Conservation (phyloP, 441 rosid species). For the Corymbia calophylla region DNA sequence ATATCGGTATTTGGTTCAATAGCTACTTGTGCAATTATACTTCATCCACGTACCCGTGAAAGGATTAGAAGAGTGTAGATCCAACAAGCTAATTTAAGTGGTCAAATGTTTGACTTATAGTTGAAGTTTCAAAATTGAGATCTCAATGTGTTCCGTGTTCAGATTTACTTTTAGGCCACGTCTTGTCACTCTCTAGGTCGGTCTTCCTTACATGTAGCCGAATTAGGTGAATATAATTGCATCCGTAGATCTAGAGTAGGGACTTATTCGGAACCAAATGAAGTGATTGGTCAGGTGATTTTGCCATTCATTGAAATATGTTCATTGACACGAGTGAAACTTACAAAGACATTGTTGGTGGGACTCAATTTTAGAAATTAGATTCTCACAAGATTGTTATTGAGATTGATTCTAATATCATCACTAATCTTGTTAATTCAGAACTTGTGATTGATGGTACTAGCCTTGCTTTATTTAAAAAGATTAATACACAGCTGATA, state of each 20-base stretch:
- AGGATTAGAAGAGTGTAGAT: not conserved
- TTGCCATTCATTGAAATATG: not conserved
- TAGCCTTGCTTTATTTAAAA: not conserved
- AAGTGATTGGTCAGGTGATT: not conserved
- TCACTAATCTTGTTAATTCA: not conserved
- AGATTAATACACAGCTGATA: not conserved
- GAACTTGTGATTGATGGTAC: not conserved
- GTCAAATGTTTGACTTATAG: not conserved
- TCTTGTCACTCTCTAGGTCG: not conserved
- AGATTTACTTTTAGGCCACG: not conserved
- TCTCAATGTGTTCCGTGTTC: not conserved
- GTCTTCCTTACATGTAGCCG: not conserved
- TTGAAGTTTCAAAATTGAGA: not conserved
- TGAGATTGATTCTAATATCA: not conserved
- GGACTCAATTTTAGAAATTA: not conserved
- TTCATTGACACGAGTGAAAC: not conserved
- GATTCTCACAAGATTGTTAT: not conserved
- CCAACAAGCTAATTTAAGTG: not conserved
- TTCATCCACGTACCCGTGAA: not conserved
- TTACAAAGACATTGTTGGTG: not conserved
- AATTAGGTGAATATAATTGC: not conserved
- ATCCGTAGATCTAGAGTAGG: not conserved
- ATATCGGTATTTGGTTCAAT: not conserved
- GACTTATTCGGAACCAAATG: not conserved
- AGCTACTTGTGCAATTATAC: not conserved